These are phyloP conservation scores for Alternaria triticimaculans DNA, from an alignment of 2,329 filamentous ascomycete genomes.

Conservation along the genomic window DNA sequence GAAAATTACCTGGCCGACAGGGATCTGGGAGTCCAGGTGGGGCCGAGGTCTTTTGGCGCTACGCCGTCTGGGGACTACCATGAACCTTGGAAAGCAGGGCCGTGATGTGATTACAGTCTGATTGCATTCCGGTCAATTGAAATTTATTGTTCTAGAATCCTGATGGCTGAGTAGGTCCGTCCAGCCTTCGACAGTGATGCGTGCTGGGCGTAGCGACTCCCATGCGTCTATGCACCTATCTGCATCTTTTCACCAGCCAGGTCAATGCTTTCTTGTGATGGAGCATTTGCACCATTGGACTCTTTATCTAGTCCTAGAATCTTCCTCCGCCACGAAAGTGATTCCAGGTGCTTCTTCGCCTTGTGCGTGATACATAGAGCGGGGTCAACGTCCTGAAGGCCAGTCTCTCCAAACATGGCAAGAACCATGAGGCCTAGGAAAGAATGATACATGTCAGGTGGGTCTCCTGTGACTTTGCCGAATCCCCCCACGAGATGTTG, in stretches of 20 bases:
- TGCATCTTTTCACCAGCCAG: slow-evolving; percentile 6
- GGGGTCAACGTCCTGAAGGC: slow-evolving; percentile 74
- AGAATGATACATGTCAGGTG: slow-evolving; percentile 79
- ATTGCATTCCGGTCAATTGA: not conserved
- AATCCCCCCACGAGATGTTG: slow-evolving; percentile 76
- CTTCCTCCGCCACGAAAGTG: slow-evolving; percentile 45
- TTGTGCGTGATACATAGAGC: slow-evolving; percentile 76
- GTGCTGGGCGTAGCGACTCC: not conserved
- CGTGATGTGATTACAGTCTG: not conserved
- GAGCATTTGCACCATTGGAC: not conserved
- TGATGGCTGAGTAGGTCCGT: not conserved
- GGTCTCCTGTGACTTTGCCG: slow-evolving; percentile 55
- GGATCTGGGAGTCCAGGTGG: slow-evolving; percentile 20
- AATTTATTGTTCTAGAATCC: not conserved
- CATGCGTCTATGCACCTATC: slow-evolving; percentile 4
- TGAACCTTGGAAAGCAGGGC: not conserved
- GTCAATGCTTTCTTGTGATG: slow-evolving; percentile 1
- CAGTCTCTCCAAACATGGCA: slow-evolving; percentile 72
- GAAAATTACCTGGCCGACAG: slow-evolving; percentile 32
- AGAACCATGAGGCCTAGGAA: slow-evolving; percentile 86
- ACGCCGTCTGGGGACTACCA: not conserved
- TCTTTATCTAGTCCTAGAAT: slow-evolving; percentile 15
- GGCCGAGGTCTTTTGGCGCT: slow-evolving; percentile 11
- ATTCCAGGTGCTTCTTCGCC: slow-evolving; percentile 48
- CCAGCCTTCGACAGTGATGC: not conserved